Evolutionary conservation across 768 basidiomycete species (phyloP).

Genomic region (Tephrocybe sp.): DNA sequence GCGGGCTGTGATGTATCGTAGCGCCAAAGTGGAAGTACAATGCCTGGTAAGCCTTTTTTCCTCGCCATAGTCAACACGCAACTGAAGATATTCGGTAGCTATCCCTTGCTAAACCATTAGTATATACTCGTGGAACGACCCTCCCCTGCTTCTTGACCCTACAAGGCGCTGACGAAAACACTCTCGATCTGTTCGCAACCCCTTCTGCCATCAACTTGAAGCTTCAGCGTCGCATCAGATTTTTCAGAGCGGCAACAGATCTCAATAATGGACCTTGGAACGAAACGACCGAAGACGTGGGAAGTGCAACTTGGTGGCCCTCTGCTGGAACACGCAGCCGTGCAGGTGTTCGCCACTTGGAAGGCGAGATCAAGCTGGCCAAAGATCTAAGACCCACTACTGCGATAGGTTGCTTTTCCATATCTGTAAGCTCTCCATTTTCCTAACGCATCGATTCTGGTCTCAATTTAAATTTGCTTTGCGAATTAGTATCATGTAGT

Average conservation of each 20-base stretch:
- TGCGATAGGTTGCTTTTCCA: conserved; percentile 48
- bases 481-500: conserved; percentile 43
- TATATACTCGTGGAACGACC: conserved; percentile 48
- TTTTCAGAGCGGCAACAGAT: conserved; percentile 33
- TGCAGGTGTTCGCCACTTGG: conserved; percentile 37
- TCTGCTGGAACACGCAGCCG: conserved; percentile 28
- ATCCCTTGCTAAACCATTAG: conserved; percentile 46
- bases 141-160: conserved; percentile 45
- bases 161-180: conserved; percentile 34
- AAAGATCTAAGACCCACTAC: conserved; percentile 52
- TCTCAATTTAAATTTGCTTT: conserved; percentile 5
- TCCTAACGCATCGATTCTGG: conserved; percentile 1
- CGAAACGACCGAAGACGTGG: conserved; percentile 43
- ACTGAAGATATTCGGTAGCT: conserved; percentile 25
- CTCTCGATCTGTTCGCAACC: conserved; percentile 40
- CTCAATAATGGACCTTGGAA: conserved; percentile 41
- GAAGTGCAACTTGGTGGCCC: conserved; percentile 48
- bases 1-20: conserved; percentile 39
- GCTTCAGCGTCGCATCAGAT: conserved; percentile 41
- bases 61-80: not conserved
- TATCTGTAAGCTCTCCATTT: conserved; percentile 40
- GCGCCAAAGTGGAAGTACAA: conserved; percentile 36
- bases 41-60: conserved; percentile 34
- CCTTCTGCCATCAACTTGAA: conserved; percentile 38
- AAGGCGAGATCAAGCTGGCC: conserved; percentile 50